Percentiles rank a stretch among this genome's conserved stretches.
Evolutionary conservation across 164 flowering plant genomes (phyloP).

Genomic region (Hamamelis virginiana): DNA sequence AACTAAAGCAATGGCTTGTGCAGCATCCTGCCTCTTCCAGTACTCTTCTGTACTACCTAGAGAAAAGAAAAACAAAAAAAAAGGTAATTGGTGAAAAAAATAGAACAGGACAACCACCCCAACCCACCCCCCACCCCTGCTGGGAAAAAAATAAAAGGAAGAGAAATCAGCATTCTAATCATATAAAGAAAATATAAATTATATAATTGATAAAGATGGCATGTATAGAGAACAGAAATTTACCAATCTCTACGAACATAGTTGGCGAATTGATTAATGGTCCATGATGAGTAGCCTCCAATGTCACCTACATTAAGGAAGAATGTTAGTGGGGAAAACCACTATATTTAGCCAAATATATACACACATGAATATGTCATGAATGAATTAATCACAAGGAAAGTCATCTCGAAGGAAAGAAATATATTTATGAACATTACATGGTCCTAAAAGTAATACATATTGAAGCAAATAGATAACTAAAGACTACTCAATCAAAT

Average conservation of each 20-base stretch:
- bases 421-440: too few relatives aligned
- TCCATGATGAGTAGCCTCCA: constrained; percentile 99
- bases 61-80: constrained; percentile 3
- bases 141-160: background rate
- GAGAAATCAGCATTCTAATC: background rate
- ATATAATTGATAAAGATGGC: background rate
- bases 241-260: constrained; percentile 91
- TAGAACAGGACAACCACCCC: background rate
- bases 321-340: background rate
- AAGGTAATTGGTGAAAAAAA: background rate
- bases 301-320: constrained; percentile 56
- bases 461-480: too few relatives aligned
- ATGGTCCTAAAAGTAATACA: too few relatives aligned
- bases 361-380: background rate
- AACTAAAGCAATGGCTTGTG: constrained; percentile 76
- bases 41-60: constrained; percentile 89
- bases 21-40: constrained; percentile 94
- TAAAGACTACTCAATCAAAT: too few relatives aligned
- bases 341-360: background rate
- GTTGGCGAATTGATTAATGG: constrained; percentile 73
- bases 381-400: too few relatives aligned
- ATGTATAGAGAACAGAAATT: constrained; percentile 1
- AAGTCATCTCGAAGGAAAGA: too few relatives aligned
- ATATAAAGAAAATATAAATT: background rate
- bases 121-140: too few relatives aligned